Percentiles rank a stretch among this genome's conserved stretches.
phyloP scores from a whole-genome alignment of 83 land plant genomes.

The Thuja plicata region DNA sequence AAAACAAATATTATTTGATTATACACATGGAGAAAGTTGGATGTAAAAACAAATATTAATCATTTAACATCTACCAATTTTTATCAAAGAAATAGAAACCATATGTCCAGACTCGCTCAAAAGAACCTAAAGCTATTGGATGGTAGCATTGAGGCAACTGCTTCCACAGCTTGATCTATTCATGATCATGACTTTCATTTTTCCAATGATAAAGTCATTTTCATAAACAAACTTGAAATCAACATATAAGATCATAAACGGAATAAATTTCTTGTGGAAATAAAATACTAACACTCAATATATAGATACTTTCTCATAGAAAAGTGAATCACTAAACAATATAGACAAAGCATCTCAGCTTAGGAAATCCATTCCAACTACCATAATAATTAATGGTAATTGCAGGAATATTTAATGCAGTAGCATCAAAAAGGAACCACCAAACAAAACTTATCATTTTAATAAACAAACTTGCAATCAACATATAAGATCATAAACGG shows the following conservation, averaged over 20 bases:
- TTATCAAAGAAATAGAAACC: background rate
- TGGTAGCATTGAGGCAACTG: background rate
- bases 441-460: constrained; percentile 3
- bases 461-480: background rate
- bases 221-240: background rate
- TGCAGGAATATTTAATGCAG: background rate
- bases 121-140: background rate
- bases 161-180: no score
- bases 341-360: background rate
- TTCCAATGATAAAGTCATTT: background rate
- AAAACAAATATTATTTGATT: background rate
- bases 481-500: background rate
- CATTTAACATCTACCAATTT: background rate
- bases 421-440: background rate
- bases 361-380: background rate
- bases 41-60: background rate
- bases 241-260: background rate
- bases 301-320: background rate
- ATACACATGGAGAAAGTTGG: background rate
- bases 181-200: background rate
- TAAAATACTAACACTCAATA: background rate
- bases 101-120: background rate
- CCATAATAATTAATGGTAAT: background rate
- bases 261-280: background rate
- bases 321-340: background rate